Evolutionary conservation across 2,329 filamentous ascomycete species (phyloP).

Genomic region (Penicillium sp.): DNA sequence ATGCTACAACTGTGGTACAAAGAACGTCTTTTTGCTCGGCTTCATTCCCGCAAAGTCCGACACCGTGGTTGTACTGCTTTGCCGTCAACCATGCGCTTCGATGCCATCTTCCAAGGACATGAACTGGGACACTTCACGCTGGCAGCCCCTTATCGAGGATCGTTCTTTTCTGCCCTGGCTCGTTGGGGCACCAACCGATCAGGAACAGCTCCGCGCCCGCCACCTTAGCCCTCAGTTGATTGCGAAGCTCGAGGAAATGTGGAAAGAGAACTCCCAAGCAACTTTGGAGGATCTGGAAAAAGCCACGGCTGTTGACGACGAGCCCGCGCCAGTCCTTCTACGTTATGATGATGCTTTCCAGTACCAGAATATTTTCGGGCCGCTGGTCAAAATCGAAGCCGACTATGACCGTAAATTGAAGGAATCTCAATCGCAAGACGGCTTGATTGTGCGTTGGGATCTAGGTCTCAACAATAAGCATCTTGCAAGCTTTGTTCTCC

Average conservation of each 20-base stretch:
- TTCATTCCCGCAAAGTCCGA: slow-evolving; percentile 99
- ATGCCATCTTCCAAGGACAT: slow-evolving; percentile 97
- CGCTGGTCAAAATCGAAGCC: slow-evolving; percentile 97
- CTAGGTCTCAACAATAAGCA: slow-evolving; percentile 97
- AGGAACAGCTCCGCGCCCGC: slow-evolving; percentile 91
- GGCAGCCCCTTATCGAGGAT: slow-evolving; percentile 97
- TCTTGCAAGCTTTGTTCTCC: slow-evolving; percentile 89
- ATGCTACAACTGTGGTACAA: slow-evolving; percentile 99
- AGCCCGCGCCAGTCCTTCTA: slow-evolving; percentile 86
- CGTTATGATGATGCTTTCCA: slow-evolving; percentile 97
- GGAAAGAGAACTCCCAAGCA: slow-evolving; percentile 90
- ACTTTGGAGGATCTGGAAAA: slow-evolving; percentile 92
- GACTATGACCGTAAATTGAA: slow-evolving; percentile 99
- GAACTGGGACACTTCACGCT: slow-evolving; percentile 98
- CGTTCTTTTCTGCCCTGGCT: slow-evolving; percentile 95
- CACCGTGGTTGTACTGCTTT: slow-evolving; percentile 94
- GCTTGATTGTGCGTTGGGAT: slow-evolving; percentile 92
- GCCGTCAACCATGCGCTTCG: slow-evolving; percentile 92
- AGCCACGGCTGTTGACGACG: slow-evolving; percentile 86
- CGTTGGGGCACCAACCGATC: slow-evolving; percentile 82
- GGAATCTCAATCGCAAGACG: slow-evolving; percentile 95
- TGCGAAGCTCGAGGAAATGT: slow-evolving; percentile 94
- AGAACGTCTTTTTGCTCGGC: slow-evolving; percentile 95
- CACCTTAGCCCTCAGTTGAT: slow-evolving; percentile 94
- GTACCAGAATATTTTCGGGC: slow-evolving; percentile 98